phyloP scores from a whole-genome alignment of 441 rosid species.

The Pelargonium citronellum region DNA sequence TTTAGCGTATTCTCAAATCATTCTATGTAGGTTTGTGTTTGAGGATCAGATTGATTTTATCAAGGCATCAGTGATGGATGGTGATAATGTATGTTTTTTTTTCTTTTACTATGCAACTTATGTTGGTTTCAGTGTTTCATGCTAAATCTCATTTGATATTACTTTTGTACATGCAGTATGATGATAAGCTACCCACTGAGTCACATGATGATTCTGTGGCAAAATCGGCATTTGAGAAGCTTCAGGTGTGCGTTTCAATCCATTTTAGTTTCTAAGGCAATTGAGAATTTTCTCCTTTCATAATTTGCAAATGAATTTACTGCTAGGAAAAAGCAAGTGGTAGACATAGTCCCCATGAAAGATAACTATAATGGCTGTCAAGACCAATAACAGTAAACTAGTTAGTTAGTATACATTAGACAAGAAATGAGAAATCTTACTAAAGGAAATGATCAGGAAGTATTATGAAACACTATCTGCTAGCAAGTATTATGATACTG shows the following conservation, averaged over 20 bases:
- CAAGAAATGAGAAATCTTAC: neutral
- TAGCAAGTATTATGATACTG: neutral
- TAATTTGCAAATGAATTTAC: neutral
- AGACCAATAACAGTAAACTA: neutral
- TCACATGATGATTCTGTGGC: constrained; percentile 37
- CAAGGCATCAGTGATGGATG: constrained; percentile 72
- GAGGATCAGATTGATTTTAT: constrained; percentile 86
- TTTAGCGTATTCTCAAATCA: constrained; percentile 8
- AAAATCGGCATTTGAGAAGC: constrained; percentile 67
- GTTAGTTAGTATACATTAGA: neutral
- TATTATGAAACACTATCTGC: neutral
- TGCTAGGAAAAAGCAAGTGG: constrained; percentile 1
- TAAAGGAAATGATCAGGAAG: neutral
- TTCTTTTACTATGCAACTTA: constrained; percentile 15
- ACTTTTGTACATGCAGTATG: constrained; percentile 43
- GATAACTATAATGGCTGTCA: neutral
- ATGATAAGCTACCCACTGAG: constrained; percentile 37
- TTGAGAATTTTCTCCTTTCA: neutral
- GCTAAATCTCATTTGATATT: constrained; percentile 14
- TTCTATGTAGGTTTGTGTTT: constrained; percentile 57
- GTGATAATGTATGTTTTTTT: constrained; percentile 54
- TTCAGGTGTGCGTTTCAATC: constrained; percentile 47
- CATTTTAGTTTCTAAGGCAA: constrained; percentile 13
- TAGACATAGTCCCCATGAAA: neutral
- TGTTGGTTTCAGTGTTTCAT: constrained; percentile 2